Percentiles rank a stretch among this genome's conserved stretches.
These are phyloP conservation scores for Nothophaeocryptopus gaeumannii DNA, from an alignment of 2,329 filamentous ascomycete species.

Conservation along the genomic window DNA sequence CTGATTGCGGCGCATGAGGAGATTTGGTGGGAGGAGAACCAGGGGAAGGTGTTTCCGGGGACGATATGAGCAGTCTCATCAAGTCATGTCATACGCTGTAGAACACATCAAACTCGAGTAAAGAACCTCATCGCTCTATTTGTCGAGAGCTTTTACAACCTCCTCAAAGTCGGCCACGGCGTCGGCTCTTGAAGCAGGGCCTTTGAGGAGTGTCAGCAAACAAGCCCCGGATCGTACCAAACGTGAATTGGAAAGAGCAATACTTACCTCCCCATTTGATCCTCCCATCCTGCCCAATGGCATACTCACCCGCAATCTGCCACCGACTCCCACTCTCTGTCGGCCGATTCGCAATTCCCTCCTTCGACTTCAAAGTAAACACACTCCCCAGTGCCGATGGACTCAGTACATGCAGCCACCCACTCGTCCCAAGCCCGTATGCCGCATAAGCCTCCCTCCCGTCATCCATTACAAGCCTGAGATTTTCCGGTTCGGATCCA, in stretches of 20 bases:
- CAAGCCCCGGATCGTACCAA: background rate
- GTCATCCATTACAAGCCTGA: conserved; percentile 59
- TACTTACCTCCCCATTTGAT: conserved; percentile 51
- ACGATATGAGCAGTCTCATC: conserved; percentile 22
- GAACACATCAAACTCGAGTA: too few relatives aligned
- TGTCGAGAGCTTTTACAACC: conserved; percentile 32
- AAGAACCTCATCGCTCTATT: too few relatives aligned
- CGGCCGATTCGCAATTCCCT: conserved; percentile 64
- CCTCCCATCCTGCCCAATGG: conserved; percentile 52
- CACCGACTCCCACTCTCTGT: conserved; percentile 66
- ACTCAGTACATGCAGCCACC: conserved; percentile 61
- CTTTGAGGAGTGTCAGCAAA: background rate
- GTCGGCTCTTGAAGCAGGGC: conserved; percentile 49
- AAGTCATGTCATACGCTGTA: too few relatives aligned
- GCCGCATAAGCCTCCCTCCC: conserved; percentile 59
- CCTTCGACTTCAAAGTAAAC: conserved; percentile 57
- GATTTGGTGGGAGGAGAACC: conserved; percentile 43
- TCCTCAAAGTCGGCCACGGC: conserved; percentile 55
- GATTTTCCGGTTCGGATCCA: conserved; percentile 56
- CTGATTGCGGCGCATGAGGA: conserved; percentile 53
- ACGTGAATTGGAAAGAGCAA: too few relatives aligned
- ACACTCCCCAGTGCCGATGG: conserved; percentile 58
- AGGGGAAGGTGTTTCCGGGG: conserved; percentile 24
- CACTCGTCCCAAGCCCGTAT: conserved; percentile 58
- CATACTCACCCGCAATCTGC: conserved; percentile 67